Conservation (phyloP, 2,329 filamentous ascomycete genomes). For the Fusarium austroafricanum region DNA sequence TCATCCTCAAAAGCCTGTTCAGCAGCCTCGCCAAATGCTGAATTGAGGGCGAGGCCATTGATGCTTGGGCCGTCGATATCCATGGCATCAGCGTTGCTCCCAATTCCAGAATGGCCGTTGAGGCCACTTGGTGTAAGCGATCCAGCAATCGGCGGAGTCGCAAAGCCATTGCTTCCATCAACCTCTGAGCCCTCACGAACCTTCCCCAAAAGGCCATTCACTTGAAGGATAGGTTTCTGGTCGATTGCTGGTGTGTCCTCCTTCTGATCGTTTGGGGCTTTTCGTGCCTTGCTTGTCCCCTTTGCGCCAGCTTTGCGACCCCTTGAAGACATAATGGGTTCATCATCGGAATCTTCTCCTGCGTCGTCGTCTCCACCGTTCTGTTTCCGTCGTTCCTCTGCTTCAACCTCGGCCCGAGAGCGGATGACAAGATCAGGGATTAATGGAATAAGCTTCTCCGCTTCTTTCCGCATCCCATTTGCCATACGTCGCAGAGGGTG, state of each 20-base stretch:
- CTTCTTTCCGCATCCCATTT: conserved; percentile 95
- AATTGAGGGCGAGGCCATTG: conserved; percentile 71
- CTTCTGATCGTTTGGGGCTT: conserved; percentile 76
- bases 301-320: conserved; percentile 86
- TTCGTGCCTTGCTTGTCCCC: conserved; percentile 81
- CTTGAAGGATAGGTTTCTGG: conserved; percentile 76
- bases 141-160: conserved; percentile 80
- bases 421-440: conserved; percentile 94
- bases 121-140: conserved; percentile 80
- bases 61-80: conserved; percentile 85
- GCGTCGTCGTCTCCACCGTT: conserved; percentile 85
- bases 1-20: conserved; percentile 90
- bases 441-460: conserved; percentile 92
- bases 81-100: conserved; percentile 84
- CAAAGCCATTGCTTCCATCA: conserved; percentile 87
- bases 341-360: conserved; percentile 93
- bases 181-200: conserved; percentile 81
- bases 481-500: conserved; percentile 93
- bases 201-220: conserved; percentile 71
- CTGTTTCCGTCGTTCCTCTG: conserved; percentile 84
- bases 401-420: conserved; percentile 93
- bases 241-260: conserved; percentile 84
- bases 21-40: conserved; percentile 72
- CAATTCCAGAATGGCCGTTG: conserved; percentile 73
- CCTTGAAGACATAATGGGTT: conserved; percentile 97